Evolutionary conservation across 768 basidiomycete species (phyloP).

Genomic region (Serendipita sp.): DNA sequence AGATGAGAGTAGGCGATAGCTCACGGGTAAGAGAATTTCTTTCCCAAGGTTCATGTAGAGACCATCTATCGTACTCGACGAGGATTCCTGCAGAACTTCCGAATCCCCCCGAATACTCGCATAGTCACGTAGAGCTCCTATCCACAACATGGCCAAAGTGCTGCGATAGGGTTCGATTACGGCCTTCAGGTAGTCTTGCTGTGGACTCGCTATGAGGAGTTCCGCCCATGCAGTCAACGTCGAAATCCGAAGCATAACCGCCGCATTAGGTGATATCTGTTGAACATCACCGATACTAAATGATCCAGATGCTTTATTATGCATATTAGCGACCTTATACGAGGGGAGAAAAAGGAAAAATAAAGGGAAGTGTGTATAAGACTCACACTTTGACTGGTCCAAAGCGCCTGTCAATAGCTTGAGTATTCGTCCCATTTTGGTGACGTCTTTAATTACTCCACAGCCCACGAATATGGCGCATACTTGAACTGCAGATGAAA

Average conservation of each 20-base stretch:
- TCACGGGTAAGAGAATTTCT: constrained; percentile 79
- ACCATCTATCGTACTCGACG: constrained; percentile 59
- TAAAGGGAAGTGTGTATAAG: neutral
- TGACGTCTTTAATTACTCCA: constrained; percentile 81
- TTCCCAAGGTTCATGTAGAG: constrained; percentile 78
- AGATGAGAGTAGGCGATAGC: constrained; percentile 16
- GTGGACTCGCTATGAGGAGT: constrained; percentile 58
- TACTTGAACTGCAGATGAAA: constrained; percentile 80
- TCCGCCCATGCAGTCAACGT: constrained; percentile 93
- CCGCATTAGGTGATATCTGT: constrained; percentile 83
- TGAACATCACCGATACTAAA: constrained; percentile 72
- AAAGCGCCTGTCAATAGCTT: constrained; percentile 76
- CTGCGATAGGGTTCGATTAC: constrained; percentile 69
- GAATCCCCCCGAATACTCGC: constrained; percentile 81
- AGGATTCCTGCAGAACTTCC: constrained; percentile 62
- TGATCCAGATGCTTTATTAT: constrained; percentile 53
- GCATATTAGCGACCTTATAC: neutral
- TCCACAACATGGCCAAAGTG: constrained; percentile 69
- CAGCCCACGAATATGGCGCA: constrained; percentile 93
- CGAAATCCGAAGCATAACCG: constrained; percentile 85
- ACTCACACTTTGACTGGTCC: constrained; percentile 73
- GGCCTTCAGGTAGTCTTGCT: constrained; percentile 58
- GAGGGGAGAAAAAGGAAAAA: neutral
- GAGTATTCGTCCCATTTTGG: constrained; percentile 84
- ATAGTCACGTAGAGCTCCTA: constrained; percentile 78